These are phyloP conservation scores for Pterocarpus macrocarpus DNA, from an alignment of 306 rosid species.

Conservation along the genomic window DNA sequence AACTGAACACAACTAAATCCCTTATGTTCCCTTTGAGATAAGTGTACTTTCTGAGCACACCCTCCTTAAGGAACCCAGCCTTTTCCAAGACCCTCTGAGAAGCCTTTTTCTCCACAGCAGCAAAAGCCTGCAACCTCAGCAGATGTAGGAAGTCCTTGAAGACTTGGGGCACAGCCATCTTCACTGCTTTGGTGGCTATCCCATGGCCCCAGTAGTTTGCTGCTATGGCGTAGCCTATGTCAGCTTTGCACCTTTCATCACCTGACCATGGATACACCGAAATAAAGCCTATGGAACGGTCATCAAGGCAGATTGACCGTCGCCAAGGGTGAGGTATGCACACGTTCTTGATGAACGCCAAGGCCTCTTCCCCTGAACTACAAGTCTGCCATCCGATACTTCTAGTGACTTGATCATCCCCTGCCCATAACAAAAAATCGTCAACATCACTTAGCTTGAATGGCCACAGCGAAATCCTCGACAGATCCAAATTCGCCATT, in stretches of 20 bases:
- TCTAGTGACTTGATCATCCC: slow-evolving; percentile 60
- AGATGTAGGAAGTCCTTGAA: slow-evolving; percentile 58
- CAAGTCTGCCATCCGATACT: slow-evolving; percentile 49
- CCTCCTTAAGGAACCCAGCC: slow-evolving; percentile 69
- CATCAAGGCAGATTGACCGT: slow-evolving; percentile 62
- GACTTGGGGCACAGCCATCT: slow-evolving; percentile 53
- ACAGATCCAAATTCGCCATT: slow-evolving; percentile 49
- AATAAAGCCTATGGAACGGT: slow-evolving; percentile 61
- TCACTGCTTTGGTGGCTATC: slow-evolving; percentile 59
- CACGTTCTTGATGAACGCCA: slow-evolving; percentile 61
- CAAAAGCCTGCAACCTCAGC: slow-evolving; percentile 63
- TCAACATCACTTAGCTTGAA: slow-evolving; percentile 63
- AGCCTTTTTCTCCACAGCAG: slow-evolving; percentile 52
- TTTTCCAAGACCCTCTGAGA: slow-evolving; percentile 78
- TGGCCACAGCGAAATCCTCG: slow-evolving; percentile 56
- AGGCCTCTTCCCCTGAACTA: slow-evolving; percentile 61
- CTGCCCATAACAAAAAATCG: slow-evolving; percentile 67
- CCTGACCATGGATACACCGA: slow-evolving; percentile 51
- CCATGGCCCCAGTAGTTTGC: slow-evolving; percentile 65
- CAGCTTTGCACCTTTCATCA: slow-evolving; percentile 60
- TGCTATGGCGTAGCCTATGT: slow-evolving; percentile 62
- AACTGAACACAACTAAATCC: slow-evolving; percentile 57
- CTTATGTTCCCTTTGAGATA: slow-evolving; percentile 50
- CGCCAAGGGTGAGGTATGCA: slow-evolving; percentile 78
- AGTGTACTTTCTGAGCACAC: slow-evolving; percentile 62